Evolutionary conservation across 208 protist genomes (phyloP), one percentile per base, ranked within the genome.

Genomic region (Acanthamoeba comandoni): DNA sequence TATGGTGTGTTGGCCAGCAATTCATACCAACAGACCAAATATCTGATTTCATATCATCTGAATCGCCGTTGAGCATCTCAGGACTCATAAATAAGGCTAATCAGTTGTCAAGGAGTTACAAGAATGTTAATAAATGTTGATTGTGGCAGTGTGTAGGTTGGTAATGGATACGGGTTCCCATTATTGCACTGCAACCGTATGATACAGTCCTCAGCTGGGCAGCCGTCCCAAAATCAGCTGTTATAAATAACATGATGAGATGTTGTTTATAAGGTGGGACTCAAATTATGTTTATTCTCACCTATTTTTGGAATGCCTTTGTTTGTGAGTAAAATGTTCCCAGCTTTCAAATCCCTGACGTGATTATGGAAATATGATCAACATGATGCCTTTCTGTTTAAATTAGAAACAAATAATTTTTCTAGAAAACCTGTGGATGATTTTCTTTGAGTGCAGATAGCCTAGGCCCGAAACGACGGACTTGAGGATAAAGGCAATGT

Each of bases 141-240:
- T 1, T 65, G 22, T 26, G 58, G 58, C 5, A 5, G 4, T 65
- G 58, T 65, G 58, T 65, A 22, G 1, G 35, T 43, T 43, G 35
- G 35, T 43, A 65, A 65, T 15, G 65, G 29, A 35, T 73, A 73
- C 65, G 69, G 9, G 69, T 77, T 19, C 69, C 69, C 69, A 77
- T 77, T 19, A 77, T 77, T 4, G 69, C 69, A 49, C 53, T 77
- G 69, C 53, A 77, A 49, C 69, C 69, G 39, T 39, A 77, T 19
- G 69, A 77, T 11, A 49, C 69, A 22, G 69, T 85, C 13, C 53
- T 49, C 75, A 85, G 49, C 75, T 85, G 75, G 12, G 43, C 53
- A 1, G 75, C 75, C 53, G 75, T 85, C 12, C 75, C 75, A 62
- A 85, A 85, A 55, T 85, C 75, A 55, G 75, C 71, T 82, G 49